Evolutionary conservation across 2,329 filamentous ascomycete species (phyloP), one percentile per base, ranked within the genome.

Genomic region (Colletotrichum siamense): DNA sequence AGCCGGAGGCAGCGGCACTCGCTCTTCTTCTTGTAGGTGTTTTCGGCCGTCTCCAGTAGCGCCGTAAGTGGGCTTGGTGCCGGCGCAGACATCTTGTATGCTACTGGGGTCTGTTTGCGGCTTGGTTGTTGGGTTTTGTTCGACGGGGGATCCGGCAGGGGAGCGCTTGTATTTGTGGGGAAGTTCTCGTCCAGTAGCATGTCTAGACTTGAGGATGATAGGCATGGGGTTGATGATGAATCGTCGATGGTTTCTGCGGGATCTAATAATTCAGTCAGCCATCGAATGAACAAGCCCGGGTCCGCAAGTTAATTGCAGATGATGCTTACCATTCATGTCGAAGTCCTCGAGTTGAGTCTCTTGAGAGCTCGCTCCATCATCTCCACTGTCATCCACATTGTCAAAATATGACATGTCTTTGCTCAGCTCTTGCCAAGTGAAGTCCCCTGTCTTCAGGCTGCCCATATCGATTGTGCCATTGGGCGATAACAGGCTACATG

Each of bases 321-420:
- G 8, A 3, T 12, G 8, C 26, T n/a, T 49, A 69, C 64, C 64
- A 4, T 32, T 73, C 65, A 73, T 73, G 0, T 69, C 65, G 5
- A 64, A 39, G 13, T 73, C 66, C 57, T 66, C 32, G 15, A 63
- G 28, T 22, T 64, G 55, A 24, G 71, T 69, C 30, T 39, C 64
- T 24, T 73, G 57, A 6, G 55, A 73, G 16, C 65, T 69, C 7
- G n/a, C 13, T 5, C 28, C 57, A 12, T 63, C 65, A 8, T 69
- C 55, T 1, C 39, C 65, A 32, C 71, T 69, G 4, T 73, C 71
- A 5, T 57, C 39, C 3, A 32, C 15, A 2, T 44, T 13, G 8
- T 73, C 65, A 24, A 55, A 44, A 13, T 63, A 73, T 5, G 64
- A 30, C 8, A 24, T 64, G 15, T 73, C 55, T 39, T 73, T 64